Percentiles rank a stretch among this genome's conserved stretches.
Evolutionary conservation across 179 eudicot species (phyloP).

Genomic region (Beta corolliflora): DNA sequence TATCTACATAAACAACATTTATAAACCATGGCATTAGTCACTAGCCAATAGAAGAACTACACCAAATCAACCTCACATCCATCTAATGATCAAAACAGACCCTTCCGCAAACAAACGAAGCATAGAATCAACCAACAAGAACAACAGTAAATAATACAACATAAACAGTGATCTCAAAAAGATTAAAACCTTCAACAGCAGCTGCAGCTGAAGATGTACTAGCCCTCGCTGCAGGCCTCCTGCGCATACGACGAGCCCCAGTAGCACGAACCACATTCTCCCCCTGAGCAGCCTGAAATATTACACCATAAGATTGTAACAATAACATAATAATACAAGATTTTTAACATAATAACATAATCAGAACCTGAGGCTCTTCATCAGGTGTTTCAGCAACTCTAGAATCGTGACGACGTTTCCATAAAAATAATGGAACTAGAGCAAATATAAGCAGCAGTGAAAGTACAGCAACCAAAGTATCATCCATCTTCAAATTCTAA

Average conservation of each 20-base stretch:
- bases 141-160: background rate
- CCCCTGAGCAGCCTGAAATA: conserved; percentile 55
- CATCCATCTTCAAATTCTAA: conserved; percentile 64
- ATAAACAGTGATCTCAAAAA: conserved; percentile 6
- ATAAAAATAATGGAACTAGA: conserved; percentile 74
- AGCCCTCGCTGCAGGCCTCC: conserved; percentile 78
- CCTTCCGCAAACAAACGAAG: background rate
- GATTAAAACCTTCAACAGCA: conserved; percentile 50
- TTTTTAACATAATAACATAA: background rate
- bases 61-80: background rate
- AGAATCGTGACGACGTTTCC: conserved; percentile 73
- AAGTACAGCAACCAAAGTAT: conserved; percentile 59
- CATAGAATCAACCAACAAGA: background rate
- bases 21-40: background rate
- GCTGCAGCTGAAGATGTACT: conserved; percentile 74
- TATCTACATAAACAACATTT: conserved; percentile 39
- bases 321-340: background rate
- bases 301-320: conserved; percentile 15
- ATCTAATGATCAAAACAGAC: background rate
- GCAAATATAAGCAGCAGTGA: conserved; percentile 64
- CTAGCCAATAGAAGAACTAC: no score
- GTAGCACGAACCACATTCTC: conserved; percentile 73
- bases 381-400: conserved; percentile 41
- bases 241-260: conserved; percentile 78
- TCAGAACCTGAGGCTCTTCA: conserved; percentile 71